Evolutionary conservation across 2,329 filamentous ascomycete species (phyloP).

Genomic region (Epichloe hybrida): DNA sequence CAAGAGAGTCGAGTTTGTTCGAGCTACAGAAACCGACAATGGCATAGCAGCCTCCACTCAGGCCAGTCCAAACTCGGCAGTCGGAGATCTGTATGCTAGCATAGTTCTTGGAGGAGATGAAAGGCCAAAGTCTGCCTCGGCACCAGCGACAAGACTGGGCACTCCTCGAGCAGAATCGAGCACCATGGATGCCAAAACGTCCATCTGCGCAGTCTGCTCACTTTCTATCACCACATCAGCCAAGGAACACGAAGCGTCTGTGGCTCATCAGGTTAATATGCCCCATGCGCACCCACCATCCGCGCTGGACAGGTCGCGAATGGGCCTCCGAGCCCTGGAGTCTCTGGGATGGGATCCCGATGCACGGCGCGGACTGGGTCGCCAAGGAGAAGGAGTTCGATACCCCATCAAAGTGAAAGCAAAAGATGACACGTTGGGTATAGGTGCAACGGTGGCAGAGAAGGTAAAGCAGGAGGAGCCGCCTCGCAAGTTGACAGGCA

Average conservation of each 20-base stretch:
- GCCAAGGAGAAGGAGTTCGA: constrained; percentile 55
- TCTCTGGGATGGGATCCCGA: constrained; percentile 66
- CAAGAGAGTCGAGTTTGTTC: constrained; percentile 43
- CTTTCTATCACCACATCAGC: constrained; percentile 19
- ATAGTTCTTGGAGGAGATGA: constrained; percentile 45
- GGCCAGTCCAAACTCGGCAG: constrained; percentile 13
- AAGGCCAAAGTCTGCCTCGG: constrained; percentile 5
- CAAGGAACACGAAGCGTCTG: constrained; percentile 41
- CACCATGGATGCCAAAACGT: constrained; percentile 1
- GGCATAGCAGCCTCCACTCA: constrained; percentile 14
- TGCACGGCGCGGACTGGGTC: constrained; percentile 56
- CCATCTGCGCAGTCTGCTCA: constrained; percentile 23
- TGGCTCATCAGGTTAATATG: constrained; percentile 59
- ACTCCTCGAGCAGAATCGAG: constrained; percentile 1
- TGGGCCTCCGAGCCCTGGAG: constrained; percentile 53
- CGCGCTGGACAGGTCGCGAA: constrained; percentile 53
- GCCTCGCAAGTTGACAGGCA: constrained; percentile 40
- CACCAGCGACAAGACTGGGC: constrained; percentile 9
- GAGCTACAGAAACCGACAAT: constrained; percentile 29
- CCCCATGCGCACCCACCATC: constrained; percentile 60
- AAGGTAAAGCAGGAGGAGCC: constrained; percentile 33
- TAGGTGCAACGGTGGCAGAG: constrained; percentile 40
- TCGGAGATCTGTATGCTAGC: constrained; percentile 51
- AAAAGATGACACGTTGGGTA: constrained; percentile 63
- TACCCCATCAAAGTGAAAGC: constrained; percentile 59